Evolutionary conservation across 2,329 filamentous ascomycete genomes (phyloP).

Genomic region (Xylariaceae sp.): DNA sequence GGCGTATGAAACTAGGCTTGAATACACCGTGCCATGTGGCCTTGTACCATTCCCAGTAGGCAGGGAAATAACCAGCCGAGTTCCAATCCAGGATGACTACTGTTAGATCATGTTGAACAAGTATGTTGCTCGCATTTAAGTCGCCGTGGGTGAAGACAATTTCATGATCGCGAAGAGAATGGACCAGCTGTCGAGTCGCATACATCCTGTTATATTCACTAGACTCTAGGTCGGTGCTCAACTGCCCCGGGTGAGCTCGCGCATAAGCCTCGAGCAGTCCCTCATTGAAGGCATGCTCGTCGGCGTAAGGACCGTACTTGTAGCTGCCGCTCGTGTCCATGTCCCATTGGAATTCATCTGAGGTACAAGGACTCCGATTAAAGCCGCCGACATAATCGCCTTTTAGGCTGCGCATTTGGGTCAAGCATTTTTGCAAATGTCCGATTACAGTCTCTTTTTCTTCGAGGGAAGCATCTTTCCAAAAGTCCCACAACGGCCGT

Average conservation of each 20-base stretch:
- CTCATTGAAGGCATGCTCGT: slow-evolving; percentile 10
- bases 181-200: slow-evolving; percentile 7
- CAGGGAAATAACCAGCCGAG: slow-evolving; percentile 12
- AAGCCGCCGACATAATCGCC: slow-evolving; percentile 10
- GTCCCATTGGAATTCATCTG: slow-evolving; percentile 9
- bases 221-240: slow-evolving; percentile 8
- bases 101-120: slow-evolving; percentile 10
- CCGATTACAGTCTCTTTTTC: slow-evolving; percentile 9
- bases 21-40: slow-evolving; percentile 15
- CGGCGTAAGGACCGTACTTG: slow-evolving; percentile 12
- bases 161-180: slow-evolving; percentile 12
- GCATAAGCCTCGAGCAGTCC: slow-evolving; percentile 9
- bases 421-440: slow-evolving; percentile 1
- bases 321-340: neutral
- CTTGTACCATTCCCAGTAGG: slow-evolving; percentile 17
- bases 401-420: slow-evolving; percentile 11
- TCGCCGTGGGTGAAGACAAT: slow-evolving; percentile 16
- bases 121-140: slow-evolving; percentile 9
- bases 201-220: slow-evolving; percentile 4
- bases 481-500: slow-evolving; percentile 3
- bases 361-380: slow-evolving; percentile 5
- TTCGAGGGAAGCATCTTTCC: slow-evolving; percentile 4
- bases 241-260: slow-evolving; percentile 4
- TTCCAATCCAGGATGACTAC: slow-evolving; percentile 13
- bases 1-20: slow-evolving; percentile 13